Evolutionary conservation across 768 basidiomycete species (phyloP).

Genomic region (Lactarius pseudohatsudake): DNA sequence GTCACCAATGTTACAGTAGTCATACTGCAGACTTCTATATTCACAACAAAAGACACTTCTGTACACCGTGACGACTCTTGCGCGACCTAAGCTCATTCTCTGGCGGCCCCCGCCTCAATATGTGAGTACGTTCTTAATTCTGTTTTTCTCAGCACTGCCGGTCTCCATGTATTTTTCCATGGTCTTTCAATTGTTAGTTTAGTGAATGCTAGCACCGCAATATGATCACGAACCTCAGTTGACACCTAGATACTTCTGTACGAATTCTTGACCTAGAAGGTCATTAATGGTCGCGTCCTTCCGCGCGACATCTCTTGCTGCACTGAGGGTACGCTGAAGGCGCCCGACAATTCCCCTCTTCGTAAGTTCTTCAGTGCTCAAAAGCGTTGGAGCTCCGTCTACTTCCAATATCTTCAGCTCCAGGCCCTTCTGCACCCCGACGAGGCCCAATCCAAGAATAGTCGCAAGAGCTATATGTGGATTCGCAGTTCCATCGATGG

Average conservation of each 20-base stretch:
- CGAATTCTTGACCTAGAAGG: conserved; percentile 47
- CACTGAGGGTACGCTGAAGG: conserved; percentile 51
- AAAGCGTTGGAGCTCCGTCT: conserved; percentile 39
- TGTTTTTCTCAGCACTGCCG: neutral
- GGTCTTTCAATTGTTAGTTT: conserved; percentile 13
- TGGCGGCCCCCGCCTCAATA: conserved; percentile 12
- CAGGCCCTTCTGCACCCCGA: conserved; percentile 45
- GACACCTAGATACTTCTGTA: conserved; percentile 46
- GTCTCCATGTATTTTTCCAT: conserved; percentile 23
- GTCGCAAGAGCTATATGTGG: conserved; percentile 60
- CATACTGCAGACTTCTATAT: neutral
- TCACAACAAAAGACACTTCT: neutral
- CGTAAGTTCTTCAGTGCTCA: conserved; percentile 47
- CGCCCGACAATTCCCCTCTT: conserved; percentile 50
- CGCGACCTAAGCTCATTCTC: neutral
- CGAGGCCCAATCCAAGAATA: conserved; percentile 53
- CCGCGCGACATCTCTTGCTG: conserved; percentile 45
- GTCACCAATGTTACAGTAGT: neutral
- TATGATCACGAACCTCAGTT: conserved; percentile 43
- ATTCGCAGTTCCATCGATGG: conserved; percentile 63
- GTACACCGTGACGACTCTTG: neutral
- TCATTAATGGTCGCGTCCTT: conserved; percentile 40
- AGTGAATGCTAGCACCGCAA: neutral
- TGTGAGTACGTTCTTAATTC: conserved; percentile 9
- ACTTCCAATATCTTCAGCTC: conserved; percentile 44